Evolutionary conservation across 2,329 filamentous ascomycete genomes (phyloP), one percentile per base, ranked within the genome.

Genomic region (Sporothrix brunneoviolacea): DNA sequence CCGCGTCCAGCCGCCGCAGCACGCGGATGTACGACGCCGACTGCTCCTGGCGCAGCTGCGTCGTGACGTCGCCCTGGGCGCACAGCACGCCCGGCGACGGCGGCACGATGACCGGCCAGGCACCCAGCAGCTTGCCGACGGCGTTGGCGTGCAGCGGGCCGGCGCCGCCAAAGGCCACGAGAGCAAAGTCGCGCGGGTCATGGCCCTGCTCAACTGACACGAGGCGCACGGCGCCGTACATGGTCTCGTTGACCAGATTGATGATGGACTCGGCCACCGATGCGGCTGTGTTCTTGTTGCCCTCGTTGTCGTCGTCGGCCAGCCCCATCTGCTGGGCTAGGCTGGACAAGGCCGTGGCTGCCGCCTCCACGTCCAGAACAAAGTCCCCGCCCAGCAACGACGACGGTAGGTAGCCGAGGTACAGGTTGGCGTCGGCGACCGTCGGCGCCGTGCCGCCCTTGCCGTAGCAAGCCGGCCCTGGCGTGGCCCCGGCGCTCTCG

Each of bases 31-130:
- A 75, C 0, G 72, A 72, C 48, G 62, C 62, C 2, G 70, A 73
- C 48, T 72, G 64, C 37, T 72, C 69, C 43, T 74, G 70, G 36
- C 69, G 69, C 56, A 76, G 67, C 54, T 72, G 71, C 0, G 73
- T 76, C 1, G 70, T 73, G 3, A 68, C 70, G 61, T 76, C 73
- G 0, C 73, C 73, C 49, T 72, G 69, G 2, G 73, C 73, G 53
- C 73, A 76, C 0, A 76, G 61, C 9, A 73, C 70, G 19, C 73
- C 73, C 4, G 73, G 73, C 2, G 71, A 71, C 1, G 70, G 71
- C 10, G 73, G 73, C 3, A 76, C 63, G n/a, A 76, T 74, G n/a
- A 76, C 71, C 4, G 73, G 73, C 69, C 70, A 76, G 3, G 72
- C 70, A 0, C 71, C 70, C 5, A 76, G 65, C 2, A 76, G 65